A percentile compares a stretch with the other conserved stretches of the same genome.
phyloP scores from a whole-genome alignment of 1,284 basidiomycete species.

The Cutaneotrichosporon sp. region DNA sequence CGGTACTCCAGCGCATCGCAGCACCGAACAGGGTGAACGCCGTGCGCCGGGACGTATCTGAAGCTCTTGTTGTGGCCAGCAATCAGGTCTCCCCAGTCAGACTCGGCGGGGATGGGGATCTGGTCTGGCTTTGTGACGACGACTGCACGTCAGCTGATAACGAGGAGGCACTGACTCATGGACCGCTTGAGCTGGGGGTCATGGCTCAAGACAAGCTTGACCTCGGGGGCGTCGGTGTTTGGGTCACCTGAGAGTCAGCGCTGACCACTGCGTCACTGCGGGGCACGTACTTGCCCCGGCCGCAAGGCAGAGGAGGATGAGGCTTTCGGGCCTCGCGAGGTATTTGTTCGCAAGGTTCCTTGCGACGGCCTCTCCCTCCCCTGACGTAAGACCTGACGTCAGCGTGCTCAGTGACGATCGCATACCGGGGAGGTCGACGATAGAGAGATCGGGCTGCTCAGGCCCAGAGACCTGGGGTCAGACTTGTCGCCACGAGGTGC shows the following conservation, averaged over 20 bases:
- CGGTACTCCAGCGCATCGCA: no score
- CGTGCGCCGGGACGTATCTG: slow-evolving; percentile 13
- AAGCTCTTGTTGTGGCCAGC: neutral
- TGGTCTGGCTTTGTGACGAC: slow-evolving; percentile 33
- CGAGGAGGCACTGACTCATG: slow-evolving; percentile 13
- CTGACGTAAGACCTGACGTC: slow-evolving; percentile 1
- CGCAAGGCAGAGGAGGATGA: slow-evolving; percentile 33
- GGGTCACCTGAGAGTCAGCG: slow-evolving; percentile 21
- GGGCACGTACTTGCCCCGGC: slow-evolving; percentile 22
- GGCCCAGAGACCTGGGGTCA: slow-evolving; percentile 25
- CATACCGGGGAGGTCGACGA: slow-evolving; percentile 38
- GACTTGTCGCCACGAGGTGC: neutral
- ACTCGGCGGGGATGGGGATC: slow-evolving; percentile 10
- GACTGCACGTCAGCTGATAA: neutral
- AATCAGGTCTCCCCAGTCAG: slow-evolving; percentile 18
- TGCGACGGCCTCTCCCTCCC: neutral
- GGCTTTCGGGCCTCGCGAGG: slow-evolving; percentile 22
- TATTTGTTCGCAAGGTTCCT: slow-evolving; percentile 22
- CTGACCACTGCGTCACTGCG: no score
- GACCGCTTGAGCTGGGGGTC: slow-evolving; percentile 25
- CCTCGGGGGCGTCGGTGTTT: slow-evolving; percentile 8
- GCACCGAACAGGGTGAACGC: slow-evolving; percentile 24
- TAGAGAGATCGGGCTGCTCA: slow-evolving; percentile 23
- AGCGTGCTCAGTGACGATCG: neutral
- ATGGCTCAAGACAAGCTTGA: slow-evolving; percentile 19